Evolutionary conservation across 257 asterid genomes (phyloP), one percentile per base, ranked within the genome.

Genomic region (Perilla frutescens): DNA sequence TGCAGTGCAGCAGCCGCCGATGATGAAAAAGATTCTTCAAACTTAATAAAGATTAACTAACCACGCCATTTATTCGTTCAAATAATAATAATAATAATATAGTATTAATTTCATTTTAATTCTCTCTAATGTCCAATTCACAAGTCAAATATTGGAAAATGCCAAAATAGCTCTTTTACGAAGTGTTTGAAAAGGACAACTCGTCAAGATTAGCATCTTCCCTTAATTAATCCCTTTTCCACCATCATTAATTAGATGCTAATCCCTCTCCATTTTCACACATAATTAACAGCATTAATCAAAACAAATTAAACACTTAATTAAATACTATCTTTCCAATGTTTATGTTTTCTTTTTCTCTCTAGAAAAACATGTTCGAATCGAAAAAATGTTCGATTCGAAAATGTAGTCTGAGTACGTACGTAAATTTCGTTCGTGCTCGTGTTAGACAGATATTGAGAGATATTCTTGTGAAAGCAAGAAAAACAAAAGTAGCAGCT

Each of bases 111-210:
- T 20, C 26, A 20, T 20, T 20, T 20, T 20, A 20, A 20, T 20
- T 20, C 26, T 20, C 26, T 20, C 26, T 20, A 20, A 20, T 20
- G 26, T 69, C 74, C 74, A 54, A 39, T 26, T 26, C 44, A 64
- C 48, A 53, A 75, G 68, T 66, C 81, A 75, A 75, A 29, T 3
- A 8, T 37, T 11, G 49, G n/a, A 62, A 62, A 31, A 36, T 41
- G 75, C 79, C 86, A 82, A 82, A 76, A 48, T 34, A 53, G 44
- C 45, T 76, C 86, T 82, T 82, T 82, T 76, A n/a, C 5, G 39
- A 14, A 26, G 7, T 26, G 3, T 59, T 4, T 71, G 53, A 72
- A 48, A 59, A 58, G 29, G 68, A 71, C 77, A 49, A 39, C 37
- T 48, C 43, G 9, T 43, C 69, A 41, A 36, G 13, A 15, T 63